These are phyloP conservation scores for Aureobasidium leucospermi DNA, from an alignment of 2,329 filamentous ascomycete genomes.

Conservation along the genomic window DNA sequence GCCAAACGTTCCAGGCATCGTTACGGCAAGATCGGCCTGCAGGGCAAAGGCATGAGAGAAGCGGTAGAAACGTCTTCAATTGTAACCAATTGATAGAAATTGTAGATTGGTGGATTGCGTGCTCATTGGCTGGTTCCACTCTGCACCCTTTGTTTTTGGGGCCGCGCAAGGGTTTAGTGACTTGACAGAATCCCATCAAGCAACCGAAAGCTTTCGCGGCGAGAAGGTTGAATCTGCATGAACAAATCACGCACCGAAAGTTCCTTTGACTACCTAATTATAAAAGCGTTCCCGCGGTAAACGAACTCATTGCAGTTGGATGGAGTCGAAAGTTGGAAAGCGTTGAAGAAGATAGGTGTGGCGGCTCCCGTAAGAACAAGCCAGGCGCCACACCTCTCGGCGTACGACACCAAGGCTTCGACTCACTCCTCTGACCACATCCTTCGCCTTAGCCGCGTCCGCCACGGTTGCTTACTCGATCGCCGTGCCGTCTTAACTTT, in stretches of 20 bases:
- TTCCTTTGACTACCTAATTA: background rate
- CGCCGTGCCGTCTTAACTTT: background rate
- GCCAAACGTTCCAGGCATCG: background rate
- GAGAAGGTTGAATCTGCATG: background rate
- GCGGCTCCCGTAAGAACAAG: background rate
- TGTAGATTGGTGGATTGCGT: background rate
- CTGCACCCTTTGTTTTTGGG: conserved; percentile 1
- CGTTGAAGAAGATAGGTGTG: background rate
- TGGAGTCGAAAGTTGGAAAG: conserved; percentile 4
- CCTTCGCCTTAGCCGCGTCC: conserved; percentile 1
- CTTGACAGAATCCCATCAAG: background rate
- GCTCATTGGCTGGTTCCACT: background rate
- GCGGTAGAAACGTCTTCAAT: background rate
- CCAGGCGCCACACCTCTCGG: background rate
- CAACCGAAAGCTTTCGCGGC: background rate
- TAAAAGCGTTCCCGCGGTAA: background rate
- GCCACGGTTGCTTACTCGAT: background rate
- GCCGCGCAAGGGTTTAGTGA: background rate
- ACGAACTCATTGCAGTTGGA: background rate
- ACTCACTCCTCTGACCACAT: conserved; percentile 1
- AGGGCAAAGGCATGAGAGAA: background rate
- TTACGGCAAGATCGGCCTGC: background rate
- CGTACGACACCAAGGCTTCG: background rate
- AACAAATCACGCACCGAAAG: background rate
- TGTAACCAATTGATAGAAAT: background rate